Evolutionary conservation across 306 rosid species (phyloP), one percentile per base, ranked within the genome.

Genomic region (Castanea mollissima): DNA sequence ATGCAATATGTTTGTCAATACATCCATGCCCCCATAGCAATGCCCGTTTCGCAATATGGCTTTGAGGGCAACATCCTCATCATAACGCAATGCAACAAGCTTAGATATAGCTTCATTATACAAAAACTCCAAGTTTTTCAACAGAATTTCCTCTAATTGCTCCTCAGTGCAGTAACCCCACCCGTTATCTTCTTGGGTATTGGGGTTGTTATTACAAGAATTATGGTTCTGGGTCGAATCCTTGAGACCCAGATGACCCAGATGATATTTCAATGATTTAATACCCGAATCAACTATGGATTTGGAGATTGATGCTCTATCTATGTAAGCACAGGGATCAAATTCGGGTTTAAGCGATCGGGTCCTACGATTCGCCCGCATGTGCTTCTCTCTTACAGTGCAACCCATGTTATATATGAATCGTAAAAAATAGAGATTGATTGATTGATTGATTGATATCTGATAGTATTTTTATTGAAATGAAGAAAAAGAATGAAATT

Each of bases 161-260:
- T 95, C 99, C 79, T 95, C 99, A 0, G 97, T 92, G 83, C 99
- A 92, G 79, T 90, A 92, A 20, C 95, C 95, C 95, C 97, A 94
- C 14, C 92, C 97, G 1, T 88, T 65, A 71, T 91, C 97, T 25
- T 92, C 97, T 41, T 41, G 46, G 2, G 21, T 34, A 49, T 76
- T 84, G 75, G 90, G 72, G 70, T 46, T 74, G 49, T n/a, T 72
- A 41, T 41, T 41, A 41, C 46, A 41, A 1, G 85, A 35, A 58
- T 46, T 82, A n/a, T 83, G 89, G 73, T 52, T 85, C 69, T 72
- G 89, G 18, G 75, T 60, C 21, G 87, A 76, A 77, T 89, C 90
- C 19, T 38, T 57, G 13, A 64, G 63, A 77, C 81, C 81, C 73
- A 77, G 41, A 68, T 88, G 67, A 79, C 80, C 83, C 75, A 77